Base-by-base conservation (phyloP, 2,329 filamentous ascomycete species). In the Ophiostoma novo-ulmi region DNA sequence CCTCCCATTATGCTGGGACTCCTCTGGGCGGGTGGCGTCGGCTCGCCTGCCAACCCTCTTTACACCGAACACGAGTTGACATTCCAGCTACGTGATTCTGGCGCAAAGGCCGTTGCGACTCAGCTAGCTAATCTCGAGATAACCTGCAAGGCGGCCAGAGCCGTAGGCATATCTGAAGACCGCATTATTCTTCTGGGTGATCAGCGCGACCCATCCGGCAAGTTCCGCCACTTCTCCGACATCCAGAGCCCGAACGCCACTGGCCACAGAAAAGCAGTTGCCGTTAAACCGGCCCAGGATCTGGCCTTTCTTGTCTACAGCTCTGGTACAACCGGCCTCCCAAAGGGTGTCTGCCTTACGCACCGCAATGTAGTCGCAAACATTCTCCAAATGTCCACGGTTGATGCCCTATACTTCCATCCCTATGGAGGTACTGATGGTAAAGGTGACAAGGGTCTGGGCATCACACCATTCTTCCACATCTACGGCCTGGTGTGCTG, bases 291-390 rank as follows among this genome's bases (percentile, higher is more conserved):
- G 0, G 84, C 85, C 68, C 89, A 88, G 71, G 93, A 97, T 77
- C 78, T 95, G 36, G 90, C 92, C 0, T 97, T 95, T 76, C 80
- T 97, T 71, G 92, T 96, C 0, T 97, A 97, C 79, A 93, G 89
- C 68, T 94, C 90, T 8, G 94, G 94, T 8, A 98, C 94, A 0
- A 97, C 94, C 0, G 94, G 94, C 1, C 82, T 93, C 68, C 94
- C 94, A 0, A 98, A 98, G 80, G 94, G 94, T 20, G 94, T 97
- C 17, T 91, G 92, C 86, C 83, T 97, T 41, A 91, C 88, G 8
- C 94, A 98, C 79, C 79, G 81, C 74, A 97, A 97, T 78, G 89
- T 97, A 72, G 86, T 96, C 13, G 82, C 92, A 72, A 97, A 97
- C 78, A 77, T 88, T 7, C 75, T 86, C 39, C 89, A 91, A 79